Base-by-base conservation (phyloP, 768 basidiomycete species). In the Leccinum aurantiacum region DNA sequence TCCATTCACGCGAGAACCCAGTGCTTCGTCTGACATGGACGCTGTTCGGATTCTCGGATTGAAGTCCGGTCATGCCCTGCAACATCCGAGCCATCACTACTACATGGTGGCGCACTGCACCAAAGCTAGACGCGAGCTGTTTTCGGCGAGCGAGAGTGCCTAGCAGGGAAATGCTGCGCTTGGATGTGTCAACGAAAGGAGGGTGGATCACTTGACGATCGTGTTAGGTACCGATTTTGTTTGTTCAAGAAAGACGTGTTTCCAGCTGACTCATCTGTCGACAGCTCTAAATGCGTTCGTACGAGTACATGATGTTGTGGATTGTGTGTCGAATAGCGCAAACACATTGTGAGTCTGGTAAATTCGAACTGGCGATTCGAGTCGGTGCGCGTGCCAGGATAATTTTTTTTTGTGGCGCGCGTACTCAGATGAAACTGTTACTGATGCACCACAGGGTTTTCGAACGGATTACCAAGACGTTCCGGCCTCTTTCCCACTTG, bases 221-320 rank as follows among this genome's bases (percentile, higher is more conserved):
- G 84, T 91, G 47, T 77, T 96, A 29, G 82, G 94, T 90, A 57
- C 37, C 27, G 13, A 38, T 54, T 24, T 1, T 22, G 25, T 52
- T 29, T 25, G 25, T 25, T 25, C 25, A 25, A 6, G 25, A 6
- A 25, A 25, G 25, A 25, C 5, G 25, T 25, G 25, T 6, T 25
- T 25, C 25, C 1, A 25, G 25, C 25, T 4, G n/a, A 59, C 24
- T 24, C 48, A 2, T 33, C 6, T 25, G 61, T 35, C 46, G n/a
- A 46, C 56, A 95, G 93, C 81, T 99, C 2, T 95, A 94, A 70
- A 97, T 93, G 7, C 94, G 95, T 69, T 81, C 95, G 2, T 98
- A 99, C 73, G 93, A 96, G 65, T 72, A 95, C 9, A 75, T 94
- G 62, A 93, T 93, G 0, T 76, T 96, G n/a, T 91, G 87, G 82